Evolutionary conservation across 257 asterid genomes (phyloP).

Genomic region (Haberlea rhodopensis): DNA sequence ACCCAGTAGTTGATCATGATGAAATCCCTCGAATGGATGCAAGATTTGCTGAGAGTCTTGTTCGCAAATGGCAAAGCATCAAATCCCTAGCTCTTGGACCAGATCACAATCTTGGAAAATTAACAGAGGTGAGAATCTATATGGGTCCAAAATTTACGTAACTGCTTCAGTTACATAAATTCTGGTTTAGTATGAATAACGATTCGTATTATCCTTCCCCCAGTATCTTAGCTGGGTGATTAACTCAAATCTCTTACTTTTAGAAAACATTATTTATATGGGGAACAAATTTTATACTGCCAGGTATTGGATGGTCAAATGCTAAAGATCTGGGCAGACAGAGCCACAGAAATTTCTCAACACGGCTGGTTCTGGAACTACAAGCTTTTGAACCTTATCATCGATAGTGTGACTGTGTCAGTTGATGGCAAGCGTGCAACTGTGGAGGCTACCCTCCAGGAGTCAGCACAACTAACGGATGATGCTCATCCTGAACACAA

Average conservation of each 20-base stretch:
- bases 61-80: conserved; percentile 79
- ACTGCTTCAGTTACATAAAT: background rate
- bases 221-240: conserved; percentile 10
- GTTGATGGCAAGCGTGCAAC: conserved; percentile 82
- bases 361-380: conserved; percentile 96
- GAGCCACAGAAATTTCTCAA: conserved; percentile 72
- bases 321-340: conserved; percentile 89
- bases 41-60: conserved; percentile 75
- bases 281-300: conserved; percentile 16
- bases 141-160: background rate
- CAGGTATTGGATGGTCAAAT: conserved; percentile 96
- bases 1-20: conserved; percentile 42
- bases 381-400: conserved; percentile 58
- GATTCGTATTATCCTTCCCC: background rate
- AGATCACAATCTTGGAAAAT: conserved; percentile 58
- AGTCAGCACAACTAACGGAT: conserved; percentile 79
- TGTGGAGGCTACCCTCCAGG: conserved; percentile 92
- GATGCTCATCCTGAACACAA: conserved; percentile 65
- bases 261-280: background rate
- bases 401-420: conserved; percentile 87
- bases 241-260: background rate
- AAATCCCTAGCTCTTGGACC: conserved; percentile 95
- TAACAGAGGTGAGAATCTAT: conserved; percentile 65
- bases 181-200: background rate
- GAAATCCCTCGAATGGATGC: conserved; percentile 88